A percentile compares a stretch with the other conserved stretches of the same genome.
phyloP scores from a whole-genome alignment of 2,329 filamentous ascomycete species.

The Zasmidium cellare region DNA sequence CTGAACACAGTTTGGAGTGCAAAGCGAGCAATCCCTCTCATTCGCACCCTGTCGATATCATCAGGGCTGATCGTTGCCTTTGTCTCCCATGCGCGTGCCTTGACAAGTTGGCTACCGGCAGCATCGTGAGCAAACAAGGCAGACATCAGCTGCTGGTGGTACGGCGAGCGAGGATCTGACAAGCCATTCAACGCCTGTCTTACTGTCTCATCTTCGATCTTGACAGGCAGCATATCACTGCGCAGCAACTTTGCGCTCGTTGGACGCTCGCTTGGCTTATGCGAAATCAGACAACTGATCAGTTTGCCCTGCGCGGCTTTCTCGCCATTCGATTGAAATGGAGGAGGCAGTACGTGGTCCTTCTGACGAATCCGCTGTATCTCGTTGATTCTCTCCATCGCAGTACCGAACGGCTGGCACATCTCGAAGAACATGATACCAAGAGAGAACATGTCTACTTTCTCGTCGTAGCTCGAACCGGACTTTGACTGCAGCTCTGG shows the following conservation, averaged over 20 bases:
- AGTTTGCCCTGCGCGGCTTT: slow-evolving; percentile 72
- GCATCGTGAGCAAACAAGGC: slow-evolving; percentile 70
- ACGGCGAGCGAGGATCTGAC: slow-evolving; percentile 78
- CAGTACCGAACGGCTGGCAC: slow-evolving; percentile 66
- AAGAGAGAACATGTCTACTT: slow-evolving; percentile 98
- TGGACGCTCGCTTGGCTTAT: slow-evolving; percentile 79
- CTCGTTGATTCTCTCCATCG: slow-evolving; percentile 64
- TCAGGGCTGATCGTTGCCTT: slow-evolving; percentile 27
- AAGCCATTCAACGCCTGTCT: slow-evolving; percentile 78
- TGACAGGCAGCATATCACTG: slow-evolving; percentile 82
- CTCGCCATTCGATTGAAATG: slow-evolving; percentile 65
- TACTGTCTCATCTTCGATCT: slow-evolving; percentile 91
- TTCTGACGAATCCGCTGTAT: slow-evolving; percentile 69
- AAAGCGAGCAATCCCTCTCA: slow-evolving; percentile 63
- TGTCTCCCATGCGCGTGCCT: slow-evolving; percentile 61
- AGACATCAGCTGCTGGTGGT: slow-evolving; percentile 87
- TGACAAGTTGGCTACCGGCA: slow-evolving; percentile 61
- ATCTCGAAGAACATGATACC: slow-evolving; percentile 99
- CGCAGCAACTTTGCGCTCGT: slow-evolving; percentile 79
- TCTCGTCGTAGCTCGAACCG: slow-evolving; percentile 79
- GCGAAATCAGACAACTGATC: slow-evolving; percentile 75
- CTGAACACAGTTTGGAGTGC: slow-evolving; percentile 77
- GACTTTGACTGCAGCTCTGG: slow-evolving; percentile 81
- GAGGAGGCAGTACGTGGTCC: slow-evolving; percentile 67
- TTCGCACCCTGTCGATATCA: slow-evolving; percentile 23